These are phyloP conservation scores for Teunomyces funiuensis DNA, from an alignment of 805 yeast genomes.

Conservation along the genomic window DNA sequence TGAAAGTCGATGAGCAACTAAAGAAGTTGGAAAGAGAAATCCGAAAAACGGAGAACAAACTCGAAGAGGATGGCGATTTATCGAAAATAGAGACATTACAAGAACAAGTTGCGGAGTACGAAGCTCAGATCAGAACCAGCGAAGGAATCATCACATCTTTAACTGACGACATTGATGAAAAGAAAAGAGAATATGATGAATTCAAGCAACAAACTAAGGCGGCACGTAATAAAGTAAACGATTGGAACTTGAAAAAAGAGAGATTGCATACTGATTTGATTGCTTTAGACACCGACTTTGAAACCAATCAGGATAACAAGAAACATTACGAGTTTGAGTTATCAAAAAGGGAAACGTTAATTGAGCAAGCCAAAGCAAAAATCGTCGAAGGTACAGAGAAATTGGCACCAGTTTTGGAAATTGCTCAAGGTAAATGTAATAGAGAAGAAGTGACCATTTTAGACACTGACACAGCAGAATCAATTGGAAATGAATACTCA, in stretches of 20 bases:
- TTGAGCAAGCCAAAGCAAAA: conserved; percentile 11
- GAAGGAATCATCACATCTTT: conserved; percentile 30
- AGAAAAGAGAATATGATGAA: conserved; percentile 7
- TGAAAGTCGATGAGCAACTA: conserved; percentile 2
- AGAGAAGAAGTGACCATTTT: conserved; percentile 44
- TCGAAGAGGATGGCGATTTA: conserved; percentile 46
- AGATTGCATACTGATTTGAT: conserved; percentile 11
- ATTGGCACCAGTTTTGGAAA: conserved; percentile 15
- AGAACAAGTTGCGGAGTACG: conserved; percentile 30
- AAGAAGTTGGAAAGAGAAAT: conserved; percentile 14
- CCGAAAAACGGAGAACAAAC: conserved; percentile 31
- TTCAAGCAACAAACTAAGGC: conserved; percentile 12
- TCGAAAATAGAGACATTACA: conserved; percentile 40
- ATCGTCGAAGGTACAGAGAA: conserved; percentile 13
- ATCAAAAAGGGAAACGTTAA: conserved; percentile 10
- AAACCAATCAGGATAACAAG: conserved; percentile 12
- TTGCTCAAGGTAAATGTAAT: conserved; percentile 44
- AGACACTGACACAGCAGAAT: conserved; percentile 44
- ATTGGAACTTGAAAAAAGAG: conserved; percentile 8
- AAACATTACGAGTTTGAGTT: conserved; percentile 13
- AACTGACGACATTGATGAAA: conserved; percentile 19
- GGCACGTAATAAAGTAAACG: conserved; percentile 8
- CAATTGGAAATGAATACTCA: conserved; percentile 49
- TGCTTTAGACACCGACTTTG: conserved; percentile 18
- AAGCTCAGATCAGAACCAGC: conserved; percentile 25